phyloP scores from a whole-genome alignment of 106 monocot genomes.

The Xerophyta viscosa region DNA sequence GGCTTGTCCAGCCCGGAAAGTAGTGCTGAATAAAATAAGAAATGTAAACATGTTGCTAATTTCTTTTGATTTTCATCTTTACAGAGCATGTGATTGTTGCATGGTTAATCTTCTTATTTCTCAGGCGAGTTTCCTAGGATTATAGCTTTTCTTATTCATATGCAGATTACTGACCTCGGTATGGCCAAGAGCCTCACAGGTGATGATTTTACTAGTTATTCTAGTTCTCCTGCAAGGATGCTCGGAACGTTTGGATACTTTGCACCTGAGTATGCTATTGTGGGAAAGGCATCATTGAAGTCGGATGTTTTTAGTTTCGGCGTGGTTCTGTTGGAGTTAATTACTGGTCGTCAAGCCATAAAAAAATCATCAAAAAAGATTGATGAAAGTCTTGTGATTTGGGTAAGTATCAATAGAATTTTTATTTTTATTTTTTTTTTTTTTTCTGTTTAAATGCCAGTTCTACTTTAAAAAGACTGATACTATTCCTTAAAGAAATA shows the following conservation, averaged over 20 bases:
- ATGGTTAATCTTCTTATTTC: neutral
- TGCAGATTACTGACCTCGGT: conserved; percentile 97
- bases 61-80: too few species aligned
- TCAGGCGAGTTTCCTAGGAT: neutral
- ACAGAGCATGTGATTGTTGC: neutral
- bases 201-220: conserved; percentile 55
- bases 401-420: conserved; percentile 63
- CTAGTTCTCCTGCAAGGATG: conserved; percentile 90
- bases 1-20: too few species aligned
- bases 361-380: conserved; percentile 47
- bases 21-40: too few species aligned
- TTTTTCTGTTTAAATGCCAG: neutral
- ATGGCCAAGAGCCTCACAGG: conserved; percentile 69
- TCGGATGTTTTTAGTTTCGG: conserved; percentile 99
- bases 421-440: too few species aligned
- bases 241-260: conserved; percentile 93
- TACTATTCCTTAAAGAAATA: too few species aligned
- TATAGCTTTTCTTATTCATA: neutral
- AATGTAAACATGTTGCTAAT: too few species aligned
- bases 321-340: conserved; percentile 83
- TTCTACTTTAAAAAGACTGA: neutral
- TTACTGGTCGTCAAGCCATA: conserved; percentile 77
- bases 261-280: conserved; percentile 94
- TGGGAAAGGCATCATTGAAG: conserved; percentile 83
- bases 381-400: conserved; percentile 89